Evolutionary conservation across 1,284 basidiomycete genomes (phyloP), one percentile per base, ranked within the genome.

Genomic region (Ustilago esculenta): DNA sequence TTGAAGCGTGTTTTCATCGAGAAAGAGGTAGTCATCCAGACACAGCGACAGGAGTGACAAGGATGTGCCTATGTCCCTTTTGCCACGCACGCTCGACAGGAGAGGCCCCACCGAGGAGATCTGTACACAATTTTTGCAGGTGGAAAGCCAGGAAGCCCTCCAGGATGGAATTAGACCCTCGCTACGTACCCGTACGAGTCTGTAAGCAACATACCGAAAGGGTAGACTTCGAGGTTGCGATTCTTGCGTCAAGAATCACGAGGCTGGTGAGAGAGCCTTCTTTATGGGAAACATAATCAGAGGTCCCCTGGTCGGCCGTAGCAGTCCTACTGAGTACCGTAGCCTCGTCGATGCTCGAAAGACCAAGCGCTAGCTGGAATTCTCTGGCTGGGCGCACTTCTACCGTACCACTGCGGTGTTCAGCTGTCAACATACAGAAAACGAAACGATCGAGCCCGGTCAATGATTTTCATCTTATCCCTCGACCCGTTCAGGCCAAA

Each of bases 1-100:
- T 27, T 54, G 54, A 24, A 69, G 46, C 10, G 66, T 59, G 21
- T 69, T 57, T 10, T 69, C 66, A 27, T 69, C 66, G 29, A 69
- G n/a, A 39, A 63, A 69, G 15, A 69, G 41, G 24, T 53, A 63
- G 39, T 59, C 44, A 21, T 55, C 32, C 1, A 69, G 39, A 25
- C 59, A 58, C 12, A 69, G 35, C 3, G 59, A 39, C 5, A 46
- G 36, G 1, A 69, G 36, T 12, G 54, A 32, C 14, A 69, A 30
- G 18, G 55, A 47, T 9, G 42, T 32, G 18, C 59, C 59, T 14
- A 58, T 23, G 12, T 63, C 59, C 4, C 47, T 25, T 18, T 32
- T 37, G 25, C 37, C 47, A 14, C 66, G 54, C 3, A 69, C 42
- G 23, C 55, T 49, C 25, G 59, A 54, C 23, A 69, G 29, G 18